Evolutionary conservation across 345 rosid species (phyloP), one percentile per base, ranked within the genome.

Genomic region (Cochlearia excelsa): DNA sequence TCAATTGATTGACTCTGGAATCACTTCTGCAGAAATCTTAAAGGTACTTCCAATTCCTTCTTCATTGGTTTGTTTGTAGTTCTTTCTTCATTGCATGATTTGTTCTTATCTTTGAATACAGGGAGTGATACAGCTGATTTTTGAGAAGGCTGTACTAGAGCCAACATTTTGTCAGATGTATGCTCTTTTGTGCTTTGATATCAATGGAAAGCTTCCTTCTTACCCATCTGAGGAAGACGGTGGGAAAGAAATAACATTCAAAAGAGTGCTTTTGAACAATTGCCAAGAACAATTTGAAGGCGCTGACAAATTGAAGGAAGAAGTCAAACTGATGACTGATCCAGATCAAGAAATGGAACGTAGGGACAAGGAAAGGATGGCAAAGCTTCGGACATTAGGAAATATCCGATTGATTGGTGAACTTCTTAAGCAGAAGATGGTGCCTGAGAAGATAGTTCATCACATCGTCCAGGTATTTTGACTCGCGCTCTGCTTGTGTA

Each of bases 201-300:
- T 93, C 51, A 82, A 79, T 48, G 80, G 75, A 26, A 86, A 82
- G 77, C 89, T 93, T 26, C 97, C 87, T 23, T 71, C 80, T n/a
- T 93, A 84, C 63, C 95, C 95, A 34, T 75, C 99, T 0, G 99
- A 93, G 1, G 97, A 84, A 71, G 86, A 86, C 1, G 94, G 71
- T 31, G 95, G 89, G 11, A 89, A 83, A 82, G 88, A 86, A 71
- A 61, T 88, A 65, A 89, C 94, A 6, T 93, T 93, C 58, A 93
- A 85, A 73, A 80, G 97, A 66, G 81, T 82, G 54, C 94, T 93
- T 48, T 65, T 93, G 73, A 85, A 85, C 74, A 89, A 1, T 54
- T 93, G 99, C 79, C 99, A 93, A 76, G 95, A 82, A 78, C 87
- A 87, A 61, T 92, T 92, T 79, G 99, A 92, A 69, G 95, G 97